Evolutionary conservation across 2,329 filamentous ascomycete species (phyloP), one percentile per base, ranked within the genome.

Genomic region (Orbilia oligospora): DNA sequence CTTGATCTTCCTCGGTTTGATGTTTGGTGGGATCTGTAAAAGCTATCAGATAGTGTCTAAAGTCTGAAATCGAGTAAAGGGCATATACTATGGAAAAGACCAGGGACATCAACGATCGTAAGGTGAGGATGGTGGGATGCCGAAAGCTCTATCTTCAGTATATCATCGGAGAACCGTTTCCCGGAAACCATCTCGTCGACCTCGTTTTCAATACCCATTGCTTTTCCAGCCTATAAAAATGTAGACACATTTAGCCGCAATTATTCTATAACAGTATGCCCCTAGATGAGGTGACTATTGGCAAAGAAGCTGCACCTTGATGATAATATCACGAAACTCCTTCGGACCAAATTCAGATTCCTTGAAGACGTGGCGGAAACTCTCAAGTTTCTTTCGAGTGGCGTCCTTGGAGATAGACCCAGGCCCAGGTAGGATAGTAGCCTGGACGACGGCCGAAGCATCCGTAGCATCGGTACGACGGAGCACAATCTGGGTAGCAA

Each of bases 81-180:
- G 27, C 27, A 36, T 56, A 55, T 79, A 82, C 81, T 80, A 27
- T 81, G 80, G 30, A 82, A 82, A 14, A 82, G 67, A 2, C 81
- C 81, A 5, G 81, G 81, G 3, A 82, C 65, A 61, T 82, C 81
- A n/a, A 82, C 79, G 5, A 82, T 76, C 14, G 76, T 81, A 20
- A 82, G 80, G 48, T 82, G 80, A 6, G 76, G 66, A 8, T 79
- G 66, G 8, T 53, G 4, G 3, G 80, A 80, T 5, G 12, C 81
- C 38, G 69, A 77, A 9, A 82, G 22, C 44, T 82, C 80, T 46
- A 82, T 80, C 56, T 78, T 81, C 12, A 82, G 64, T 4, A 81
- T 69, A 55, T 81, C 81, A 24, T 81, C 76, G 12, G 80, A 80
- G 51, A 82, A 82, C 8, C 75, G 38, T 41, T 41, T 41, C 38